Conservation (phyloP, 306 rosid genomes). For the Begonia masoniana region DNA sequence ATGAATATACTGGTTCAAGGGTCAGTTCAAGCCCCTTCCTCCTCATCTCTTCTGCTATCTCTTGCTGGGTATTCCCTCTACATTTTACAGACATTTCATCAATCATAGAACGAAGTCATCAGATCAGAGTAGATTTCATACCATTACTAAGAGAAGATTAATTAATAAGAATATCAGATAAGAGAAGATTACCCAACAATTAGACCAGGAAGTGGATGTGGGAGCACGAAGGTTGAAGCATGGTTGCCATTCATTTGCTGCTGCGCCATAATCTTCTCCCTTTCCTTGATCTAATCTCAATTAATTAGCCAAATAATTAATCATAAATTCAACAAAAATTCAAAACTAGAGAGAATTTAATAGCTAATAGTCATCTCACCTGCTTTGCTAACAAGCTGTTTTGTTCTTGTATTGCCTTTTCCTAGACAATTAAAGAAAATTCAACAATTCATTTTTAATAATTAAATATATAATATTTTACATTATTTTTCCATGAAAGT, state of each 20-base stretch:
- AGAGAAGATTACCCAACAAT: conserved; percentile 46
- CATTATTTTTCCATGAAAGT: too few relatives aligned
- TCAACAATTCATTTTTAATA: too few relatives aligned
- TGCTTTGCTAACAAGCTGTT: conserved; percentile 51
- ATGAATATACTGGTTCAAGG: conserved; percentile 31
- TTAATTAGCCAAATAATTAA: too few relatives aligned
- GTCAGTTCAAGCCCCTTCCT: conserved; percentile 39
- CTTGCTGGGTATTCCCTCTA: conserved; percentile 21
- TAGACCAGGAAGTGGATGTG: conserved; percentile 33
- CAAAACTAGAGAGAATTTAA: neutral
- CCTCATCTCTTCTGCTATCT: conserved; percentile 17
- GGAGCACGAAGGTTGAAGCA: conserved; percentile 30
- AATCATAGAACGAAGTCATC: too few relatives aligned
- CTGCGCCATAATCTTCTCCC: conserved; percentile 31
- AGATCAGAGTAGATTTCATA: too few relatives aligned
- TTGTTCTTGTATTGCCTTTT: conserved; percentile 45
- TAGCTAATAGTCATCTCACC: conserved; percentile 16
- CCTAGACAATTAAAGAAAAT: conserved; percentile 14
- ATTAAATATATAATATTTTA: too few relatives aligned
- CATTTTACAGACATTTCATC: neutral
- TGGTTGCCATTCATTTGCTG: conserved; percentile 44
- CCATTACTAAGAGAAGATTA: too few relatives aligned
- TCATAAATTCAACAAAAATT: too few relatives aligned
- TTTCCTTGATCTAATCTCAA: conserved; percentile 54
- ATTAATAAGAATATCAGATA: neutral